A percentile compares a stretch with the other conserved stretches of the same genome.
These are phyloP conservation scores for Echites panduratus DNA, from an alignment of 257 asterid species.

Conservation along the genomic window DNA sequence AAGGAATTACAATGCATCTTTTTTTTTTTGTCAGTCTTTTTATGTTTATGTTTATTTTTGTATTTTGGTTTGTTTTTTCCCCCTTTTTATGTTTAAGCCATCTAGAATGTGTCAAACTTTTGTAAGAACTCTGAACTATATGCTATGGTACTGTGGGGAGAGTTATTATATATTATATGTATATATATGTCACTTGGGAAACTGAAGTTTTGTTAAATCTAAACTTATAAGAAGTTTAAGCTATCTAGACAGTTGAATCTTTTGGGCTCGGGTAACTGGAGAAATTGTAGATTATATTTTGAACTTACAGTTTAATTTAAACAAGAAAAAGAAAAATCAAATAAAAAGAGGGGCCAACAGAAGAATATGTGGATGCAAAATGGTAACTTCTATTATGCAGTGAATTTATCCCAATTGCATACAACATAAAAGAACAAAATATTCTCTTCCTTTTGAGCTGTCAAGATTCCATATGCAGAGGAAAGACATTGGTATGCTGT, in stretches of 20 bases:
- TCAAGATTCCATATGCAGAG: background rate
- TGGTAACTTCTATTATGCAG: background rate
- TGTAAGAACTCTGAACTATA: background rate
- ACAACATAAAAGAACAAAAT: background rate
- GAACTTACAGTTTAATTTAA: background rate
- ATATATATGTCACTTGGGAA: background rate
- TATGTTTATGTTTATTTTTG: background rate
- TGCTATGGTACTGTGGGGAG: background rate
- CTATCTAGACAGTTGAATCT: background rate
- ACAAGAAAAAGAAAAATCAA: background rate
- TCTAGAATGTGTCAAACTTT: background rate
- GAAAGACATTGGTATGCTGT: background rate
- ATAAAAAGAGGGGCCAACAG: background rate
- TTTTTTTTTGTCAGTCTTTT: background rate
- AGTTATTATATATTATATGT: no score
- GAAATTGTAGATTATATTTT: background rate
- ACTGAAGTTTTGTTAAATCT: background rate
- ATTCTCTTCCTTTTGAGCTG: background rate
- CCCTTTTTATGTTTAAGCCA: background rate
- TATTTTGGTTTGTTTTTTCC: background rate
- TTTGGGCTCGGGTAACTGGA: background rate
- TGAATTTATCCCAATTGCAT: background rate
- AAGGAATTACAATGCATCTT: background rate
- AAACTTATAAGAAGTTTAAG: background rate
- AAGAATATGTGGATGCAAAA: background rate